These are phyloP conservation scores for Taiozyma sp. DNA, from an alignment of 1,139 yeast genomes.

Conservation along the genomic window DNA sequence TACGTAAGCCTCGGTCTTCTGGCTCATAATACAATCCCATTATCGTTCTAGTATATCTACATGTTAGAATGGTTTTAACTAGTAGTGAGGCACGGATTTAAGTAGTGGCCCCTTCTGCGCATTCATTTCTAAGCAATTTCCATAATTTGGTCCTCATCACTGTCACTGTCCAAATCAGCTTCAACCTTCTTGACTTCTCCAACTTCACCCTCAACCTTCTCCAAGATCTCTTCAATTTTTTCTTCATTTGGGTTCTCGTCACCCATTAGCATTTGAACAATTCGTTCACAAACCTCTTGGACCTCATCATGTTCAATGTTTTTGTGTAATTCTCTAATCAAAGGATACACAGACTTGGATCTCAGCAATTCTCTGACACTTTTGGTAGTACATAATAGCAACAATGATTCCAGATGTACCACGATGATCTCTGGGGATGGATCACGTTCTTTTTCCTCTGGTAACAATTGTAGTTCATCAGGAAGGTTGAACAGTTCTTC, in stretches of 20 bases:
- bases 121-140: slow-evolving; percentile 25
- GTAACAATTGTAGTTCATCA: slow-evolving; percentile 78
- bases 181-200: slow-evolving; percentile 3
- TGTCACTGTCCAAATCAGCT: slow-evolving; percentile 6
- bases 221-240: slow-evolving; percentile 49
- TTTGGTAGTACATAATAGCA: slow-evolving; percentile 73
- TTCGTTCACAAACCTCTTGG: slow-evolving; percentile 63
- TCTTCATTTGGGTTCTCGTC: slow-evolving; percentile 64
- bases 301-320: slow-evolving; percentile 60
- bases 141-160: slow-evolving; percentile 25
- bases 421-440: slow-evolving; percentile 60
- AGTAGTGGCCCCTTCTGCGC: too few relatives aligned
- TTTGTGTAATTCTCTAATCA: slow-evolving; percentile 81
- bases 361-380: slow-evolving; percentile 72
- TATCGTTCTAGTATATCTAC: too few relatives aligned
- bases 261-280: slow-evolving; percentile 87
- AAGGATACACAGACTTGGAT: slow-evolving; percentile 73
- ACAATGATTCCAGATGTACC: slow-evolving; percentile 70
- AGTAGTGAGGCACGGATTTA: too few relatives aligned
- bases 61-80: too few relatives aligned
- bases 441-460: slow-evolving; percentile 75
- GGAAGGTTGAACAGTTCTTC: slow-evolving; percentile 89
- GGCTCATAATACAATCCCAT: too few relatives aligned
- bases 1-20: not conserved
- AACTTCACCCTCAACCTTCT: slow-evolving; percentile 26